Percentiles rank a stretch among this genome's conserved stretches.
phyloP scores from a whole-genome alignment of 495 filamentous ascomycete species.

The Lasiosphaeriaceae sp. region DNA sequence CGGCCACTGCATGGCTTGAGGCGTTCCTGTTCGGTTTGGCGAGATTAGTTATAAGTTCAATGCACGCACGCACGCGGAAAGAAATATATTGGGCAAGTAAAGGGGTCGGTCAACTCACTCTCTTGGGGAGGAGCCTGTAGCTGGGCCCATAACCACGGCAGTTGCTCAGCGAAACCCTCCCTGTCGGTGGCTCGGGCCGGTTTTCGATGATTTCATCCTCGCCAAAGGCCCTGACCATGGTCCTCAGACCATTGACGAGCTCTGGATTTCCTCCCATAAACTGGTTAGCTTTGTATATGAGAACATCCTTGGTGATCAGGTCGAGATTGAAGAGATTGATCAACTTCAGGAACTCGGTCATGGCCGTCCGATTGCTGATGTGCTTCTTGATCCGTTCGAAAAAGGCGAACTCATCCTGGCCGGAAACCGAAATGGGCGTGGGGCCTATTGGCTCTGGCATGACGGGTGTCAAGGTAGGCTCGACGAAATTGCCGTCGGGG shows the following conservation, averaged over 20 bases:
- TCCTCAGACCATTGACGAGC: conserved; percentile 78
- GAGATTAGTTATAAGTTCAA: conserved; percentile 2
- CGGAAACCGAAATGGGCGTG: conserved; percentile 56
- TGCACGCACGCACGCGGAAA: no score
- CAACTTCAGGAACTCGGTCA: conserved; percentile 92
- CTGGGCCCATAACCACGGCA: conserved; percentile 92
- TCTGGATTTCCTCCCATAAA: conserved; percentile 89
- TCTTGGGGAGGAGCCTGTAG: conserved; percentile 85
- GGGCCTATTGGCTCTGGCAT: conserved; percentile 83
- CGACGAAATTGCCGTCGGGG: conserved; percentile 64
- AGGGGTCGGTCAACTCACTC: conserved; percentile 40
- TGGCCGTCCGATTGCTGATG: conserved; percentile 83
- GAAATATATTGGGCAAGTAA: no score
- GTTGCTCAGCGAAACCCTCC: conserved; percentile 81
- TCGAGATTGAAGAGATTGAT: conserved; percentile 92
- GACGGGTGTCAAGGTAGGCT: conserved; percentile 80
- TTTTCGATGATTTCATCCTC: conserved; percentile 77
- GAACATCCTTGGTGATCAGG: conserved; percentile 73
- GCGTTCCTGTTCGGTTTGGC: conserved; percentile 55
- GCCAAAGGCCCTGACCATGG: conserved; percentile 68
- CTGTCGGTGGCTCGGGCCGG: conserved; percentile 64
- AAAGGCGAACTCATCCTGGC: conserved; percentile 77
- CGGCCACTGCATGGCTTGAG: conserved; percentile 86
- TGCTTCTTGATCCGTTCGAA: conserved; percentile 97
- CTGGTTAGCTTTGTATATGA: conserved; percentile 73